Base-by-base conservation (phyloP, 257 asterid genomes). In the Marsdenia floribunda region DNA sequence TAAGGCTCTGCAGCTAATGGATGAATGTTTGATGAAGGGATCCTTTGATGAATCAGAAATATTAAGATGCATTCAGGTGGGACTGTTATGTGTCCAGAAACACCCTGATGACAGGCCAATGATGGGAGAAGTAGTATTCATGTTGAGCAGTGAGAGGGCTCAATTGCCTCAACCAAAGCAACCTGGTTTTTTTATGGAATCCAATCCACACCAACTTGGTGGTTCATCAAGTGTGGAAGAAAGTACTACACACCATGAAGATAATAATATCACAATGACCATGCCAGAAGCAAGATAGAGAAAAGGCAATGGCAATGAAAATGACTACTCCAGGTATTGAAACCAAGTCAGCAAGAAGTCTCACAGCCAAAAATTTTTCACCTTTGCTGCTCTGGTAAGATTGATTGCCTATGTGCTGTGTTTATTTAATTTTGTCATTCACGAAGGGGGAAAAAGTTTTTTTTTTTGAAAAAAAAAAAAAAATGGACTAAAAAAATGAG, bases 171-270 rank as follows among this genome's bases (percentile, higher is more conserved):
- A 66, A 26, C 80, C 88, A 18, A 84, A 81, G 10, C 75, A 67
- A 74, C 88, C 86, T 60, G 86, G 84, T 18, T 81, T 81, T 42
- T 79, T 67, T 33, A 16, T 70, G 1, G 82, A 77, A 53, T 77
- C 76, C 46, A 72, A 57, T 61, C n/a, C 24, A 22, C 19, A 14
- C 22, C 53, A 14, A 69, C 29, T 59, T 53, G 50, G 29, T 26
- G 61, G 63, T 29, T 0, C 33, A 14, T 61, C 60, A 18, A 50
- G 33, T 60, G 76, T 64, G 40, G 60, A 77, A 65, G 50, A 55
- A 50, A 44, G 8, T 44, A 44, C 10, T 6, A 35, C 47, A 9
- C 6, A 6, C 29, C 47, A 35, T 35, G 46, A 16, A 0, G 50
- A 58, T 38, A n/a, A 58, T 38, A n/a, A 38, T 1, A 4, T 65